These are phyloP conservation scores for Theileria orientalis DNA, from an alignment of 169 alveolate genomes.

Conservation along the genomic window DNA sequence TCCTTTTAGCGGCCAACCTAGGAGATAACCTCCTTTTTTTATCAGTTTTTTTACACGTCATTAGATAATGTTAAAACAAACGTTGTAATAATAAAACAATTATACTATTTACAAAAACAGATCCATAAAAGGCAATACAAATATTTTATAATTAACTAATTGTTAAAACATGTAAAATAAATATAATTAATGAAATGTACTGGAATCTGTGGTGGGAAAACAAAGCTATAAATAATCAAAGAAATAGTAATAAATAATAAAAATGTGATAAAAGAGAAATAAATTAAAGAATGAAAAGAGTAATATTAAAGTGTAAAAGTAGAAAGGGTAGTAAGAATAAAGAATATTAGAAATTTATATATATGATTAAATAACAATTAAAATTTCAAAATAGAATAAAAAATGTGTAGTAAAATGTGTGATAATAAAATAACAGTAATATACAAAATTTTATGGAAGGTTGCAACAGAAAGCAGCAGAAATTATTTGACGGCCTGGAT, in stretches of 20 bases:
- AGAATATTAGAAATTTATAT: neutral
- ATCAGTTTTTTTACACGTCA: slow-evolving; percentile 2
- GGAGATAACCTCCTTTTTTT: slow-evolving; percentile 21
- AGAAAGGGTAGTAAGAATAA: neutral
- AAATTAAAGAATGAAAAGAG: neutral
- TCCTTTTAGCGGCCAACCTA: neutral
- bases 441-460: too few species aligned
- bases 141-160: neutral
- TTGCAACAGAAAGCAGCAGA: too few species aligned
- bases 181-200: neutral
- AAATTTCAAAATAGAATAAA: neutral
- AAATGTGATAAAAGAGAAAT: neutral
- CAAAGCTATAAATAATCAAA: neutral
- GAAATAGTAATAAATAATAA: neutral
- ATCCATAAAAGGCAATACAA: neutral
- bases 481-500: too few species aligned
- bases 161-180: neutral
- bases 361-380: neutral
- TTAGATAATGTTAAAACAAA: neutral
- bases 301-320: neutral
- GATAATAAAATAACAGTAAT: too few species aligned
- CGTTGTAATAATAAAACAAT: neutral
- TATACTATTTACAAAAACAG: neutral
- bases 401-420: neutral
- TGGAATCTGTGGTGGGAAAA: neutral